phyloP scores from a whole-genome alignment of 1,139 yeast genomes.

The Suhomyces yuchorum region DNA sequence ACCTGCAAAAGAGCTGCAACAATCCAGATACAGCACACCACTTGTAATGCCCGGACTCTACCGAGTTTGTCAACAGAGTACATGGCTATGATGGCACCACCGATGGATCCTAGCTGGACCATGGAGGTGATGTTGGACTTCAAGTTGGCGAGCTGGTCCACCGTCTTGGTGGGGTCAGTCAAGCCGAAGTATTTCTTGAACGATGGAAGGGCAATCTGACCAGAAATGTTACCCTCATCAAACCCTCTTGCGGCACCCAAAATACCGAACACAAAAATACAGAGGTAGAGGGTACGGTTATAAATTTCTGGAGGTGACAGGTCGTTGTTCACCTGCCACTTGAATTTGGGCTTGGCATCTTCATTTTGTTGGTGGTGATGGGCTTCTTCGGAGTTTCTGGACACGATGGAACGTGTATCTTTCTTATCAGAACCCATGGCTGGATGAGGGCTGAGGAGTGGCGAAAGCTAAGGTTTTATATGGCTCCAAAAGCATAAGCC shows the following conservation, averaged over 20 bases:
- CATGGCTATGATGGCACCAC: slow-evolving; percentile 55
- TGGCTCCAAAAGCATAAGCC: background rate
- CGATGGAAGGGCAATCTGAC: slow-evolving; percentile 46
- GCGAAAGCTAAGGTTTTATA: background rate
- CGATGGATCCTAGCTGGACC: slow-evolving; percentile 65
- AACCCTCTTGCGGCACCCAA: slow-evolving; percentile 63
- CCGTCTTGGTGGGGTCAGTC: slow-evolving; percentile 38
- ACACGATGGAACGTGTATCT: slow-evolving; percentile 14
- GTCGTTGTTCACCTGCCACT: slow-evolving; percentile 35
- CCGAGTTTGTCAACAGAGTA: slow-evolving; percentile 57
- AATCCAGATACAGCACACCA: slow-evolving; percentile 47
- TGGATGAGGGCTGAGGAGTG: background rate
- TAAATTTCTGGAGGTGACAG: slow-evolving; percentile 53
- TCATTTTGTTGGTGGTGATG: background rate
- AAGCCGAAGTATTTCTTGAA: slow-evolving; percentile 51
- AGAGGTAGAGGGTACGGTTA: slow-evolving; percentile 47
- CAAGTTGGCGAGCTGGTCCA: slow-evolving; percentile 43
- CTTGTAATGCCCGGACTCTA: slow-evolving; percentile 53
- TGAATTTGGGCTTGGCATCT: slow-evolving; percentile 16
- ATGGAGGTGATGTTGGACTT: slow-evolving; percentile 60
- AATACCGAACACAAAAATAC: slow-evolving; percentile 57
- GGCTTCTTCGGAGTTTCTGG: slow-evolving; percentile 7
- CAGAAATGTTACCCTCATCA: slow-evolving; percentile 59
- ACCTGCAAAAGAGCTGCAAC: slow-evolving; percentile 52
- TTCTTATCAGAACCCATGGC: slow-evolving; percentile 12